These are phyloP conservation scores for Mycotypha africana DNA, from an alignment of 371 early-diverging fungal species.

Conservation along the genomic window DNA sequence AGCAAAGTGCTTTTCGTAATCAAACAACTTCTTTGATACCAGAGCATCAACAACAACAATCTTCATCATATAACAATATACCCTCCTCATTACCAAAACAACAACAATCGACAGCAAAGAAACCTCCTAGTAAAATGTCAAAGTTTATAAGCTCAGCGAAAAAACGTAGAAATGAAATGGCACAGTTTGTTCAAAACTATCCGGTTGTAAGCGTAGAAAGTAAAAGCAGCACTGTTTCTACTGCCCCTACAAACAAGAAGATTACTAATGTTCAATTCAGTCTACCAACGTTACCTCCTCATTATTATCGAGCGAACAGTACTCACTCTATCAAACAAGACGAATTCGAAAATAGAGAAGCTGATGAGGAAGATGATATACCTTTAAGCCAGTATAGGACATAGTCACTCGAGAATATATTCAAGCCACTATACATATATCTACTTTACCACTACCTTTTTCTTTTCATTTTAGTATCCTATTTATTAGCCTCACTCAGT, in stretches of 20 bases:
- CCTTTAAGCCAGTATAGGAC: slow-evolving; percentile 27
- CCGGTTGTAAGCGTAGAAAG: neutral
- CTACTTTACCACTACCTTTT: too few relatives aligned
- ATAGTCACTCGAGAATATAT: too few relatives aligned
- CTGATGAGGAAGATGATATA: slow-evolving; percentile 28
- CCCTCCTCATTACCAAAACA: too few relatives aligned
- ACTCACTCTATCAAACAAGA: neutral
- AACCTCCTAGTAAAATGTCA: slow-evolving; percentile 11
- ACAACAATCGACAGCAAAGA: slow-evolving; percentile 11
- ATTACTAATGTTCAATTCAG: slow-evolving; percentile 16
- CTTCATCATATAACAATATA: too few relatives aligned
- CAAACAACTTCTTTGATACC: neutral
- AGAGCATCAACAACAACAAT: too few relatives aligned
- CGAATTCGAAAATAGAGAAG: neutral
- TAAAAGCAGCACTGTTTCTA: too few relatives aligned
- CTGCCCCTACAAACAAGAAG: too few relatives aligned
- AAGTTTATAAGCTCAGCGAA: slow-evolving; percentile 15
- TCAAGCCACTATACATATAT: too few relatives aligned
- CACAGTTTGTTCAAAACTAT: slow-evolving; percentile 4
- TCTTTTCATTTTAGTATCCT: too few relatives aligned
- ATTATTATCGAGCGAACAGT: too few relatives aligned
- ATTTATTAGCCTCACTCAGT: too few relatives aligned
- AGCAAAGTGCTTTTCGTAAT: slow-evolving; percentile 10
- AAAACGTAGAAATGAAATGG: slow-evolving; percentile 10
- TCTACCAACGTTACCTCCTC: slow-evolving; percentile 8